Evolutionary conservation across 1,139 yeast genomes (phyloP).

Genomic region (Hyphopichia buzzinii): DNA sequence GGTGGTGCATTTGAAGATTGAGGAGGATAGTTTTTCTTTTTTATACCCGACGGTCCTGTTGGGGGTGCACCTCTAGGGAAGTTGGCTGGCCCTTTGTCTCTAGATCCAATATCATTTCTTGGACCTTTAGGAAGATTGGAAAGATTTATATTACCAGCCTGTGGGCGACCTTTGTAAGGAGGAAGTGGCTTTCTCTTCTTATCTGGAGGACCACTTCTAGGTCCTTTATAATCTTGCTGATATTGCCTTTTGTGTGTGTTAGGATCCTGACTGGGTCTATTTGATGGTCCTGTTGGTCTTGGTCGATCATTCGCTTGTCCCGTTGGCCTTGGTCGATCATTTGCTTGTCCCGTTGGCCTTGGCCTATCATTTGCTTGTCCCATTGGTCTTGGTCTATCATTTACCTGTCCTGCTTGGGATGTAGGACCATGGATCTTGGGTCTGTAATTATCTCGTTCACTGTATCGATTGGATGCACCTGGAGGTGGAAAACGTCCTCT

Average conservation of each 20-base stretch:
- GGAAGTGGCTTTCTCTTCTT: constrained; percentile 5
- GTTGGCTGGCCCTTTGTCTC: not conserved
- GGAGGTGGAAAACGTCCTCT: constrained; percentile 9
- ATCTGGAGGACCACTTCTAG: constrained; percentile 10
- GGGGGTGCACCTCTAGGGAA: constrained; percentile 2
- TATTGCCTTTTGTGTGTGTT: constrained; percentile 14
- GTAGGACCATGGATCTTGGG: constrained; percentile 7
- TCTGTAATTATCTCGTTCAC: constrained; percentile 19
- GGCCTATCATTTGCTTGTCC: constrained; percentile 5
- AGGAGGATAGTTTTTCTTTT: not conserved
- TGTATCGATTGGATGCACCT: constrained; percentile 12
- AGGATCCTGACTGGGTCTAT: not conserved
- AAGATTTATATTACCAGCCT: constrained; percentile 5
- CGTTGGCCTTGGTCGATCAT: not conserved
- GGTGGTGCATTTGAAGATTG: constrained; percentile 1
- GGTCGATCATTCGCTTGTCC: not conserved
- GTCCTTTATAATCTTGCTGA: constrained; percentile 20
- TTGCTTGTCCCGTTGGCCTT: constrained; percentile 1
- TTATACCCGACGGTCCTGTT: not conserved
- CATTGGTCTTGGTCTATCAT: constrained; percentile 1
- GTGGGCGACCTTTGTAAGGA: constrained; percentile 3
- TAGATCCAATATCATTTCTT: constrained; percentile 5
- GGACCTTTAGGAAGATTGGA: constrained; percentile 18
- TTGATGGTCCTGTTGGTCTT: constrained; percentile 3
- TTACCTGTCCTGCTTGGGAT: not conserved